These are phyloP conservation scores for Aureoboletus auriporus DNA, from an alignment of 768 basidiomycete species.

Conservation along the genomic window DNA sequence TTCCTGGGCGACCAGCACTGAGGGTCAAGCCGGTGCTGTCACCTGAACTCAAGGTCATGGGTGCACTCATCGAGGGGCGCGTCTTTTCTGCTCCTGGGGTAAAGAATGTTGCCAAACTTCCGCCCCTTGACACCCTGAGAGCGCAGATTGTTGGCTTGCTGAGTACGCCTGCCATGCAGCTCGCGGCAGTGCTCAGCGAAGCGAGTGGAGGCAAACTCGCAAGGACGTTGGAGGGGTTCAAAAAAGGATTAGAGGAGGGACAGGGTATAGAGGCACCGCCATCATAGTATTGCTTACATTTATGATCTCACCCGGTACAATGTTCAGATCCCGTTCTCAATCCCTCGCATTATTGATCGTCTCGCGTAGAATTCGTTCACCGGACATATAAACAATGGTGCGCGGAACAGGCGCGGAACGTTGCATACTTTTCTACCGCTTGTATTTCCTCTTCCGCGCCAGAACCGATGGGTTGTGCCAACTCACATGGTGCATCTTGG, in stretches of 20 bases:
- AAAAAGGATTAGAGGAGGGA: constrained; percentile 58
- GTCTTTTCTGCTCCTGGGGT: constrained; percentile 60
- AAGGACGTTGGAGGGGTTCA: constrained; percentile 72
- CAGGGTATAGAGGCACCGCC: constrained; percentile 20
- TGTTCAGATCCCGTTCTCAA: no score
- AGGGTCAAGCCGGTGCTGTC: constrained; percentile 48
- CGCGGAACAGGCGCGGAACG: no score
- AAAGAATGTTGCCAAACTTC: constrained; percentile 65
- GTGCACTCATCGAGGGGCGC: constrained; percentile 74
- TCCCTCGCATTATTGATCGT: no score
- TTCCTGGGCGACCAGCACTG: constrained; percentile 69
- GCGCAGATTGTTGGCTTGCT: constrained; percentile 85
- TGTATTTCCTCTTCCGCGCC: no score
- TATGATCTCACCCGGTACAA: neutral
- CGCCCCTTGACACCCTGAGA: constrained; percentile 70
- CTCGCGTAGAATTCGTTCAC: no score
- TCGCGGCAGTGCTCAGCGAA: constrained; percentile 66
- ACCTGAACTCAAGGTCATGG: constrained; percentile 71
- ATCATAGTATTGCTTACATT: constrained; percentile 19
- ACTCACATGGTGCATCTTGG: no score
- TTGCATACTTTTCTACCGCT: no score
- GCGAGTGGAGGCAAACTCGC: constrained; percentile 67
- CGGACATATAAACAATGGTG: no score
- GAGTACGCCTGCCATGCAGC: constrained; percentile 67
- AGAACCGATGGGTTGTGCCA: no score